These are phyloP conservation scores for Pythium oligandrum DNA, from an alignment of 352 stramenopile species.

Conservation along the genomic window DNA sequence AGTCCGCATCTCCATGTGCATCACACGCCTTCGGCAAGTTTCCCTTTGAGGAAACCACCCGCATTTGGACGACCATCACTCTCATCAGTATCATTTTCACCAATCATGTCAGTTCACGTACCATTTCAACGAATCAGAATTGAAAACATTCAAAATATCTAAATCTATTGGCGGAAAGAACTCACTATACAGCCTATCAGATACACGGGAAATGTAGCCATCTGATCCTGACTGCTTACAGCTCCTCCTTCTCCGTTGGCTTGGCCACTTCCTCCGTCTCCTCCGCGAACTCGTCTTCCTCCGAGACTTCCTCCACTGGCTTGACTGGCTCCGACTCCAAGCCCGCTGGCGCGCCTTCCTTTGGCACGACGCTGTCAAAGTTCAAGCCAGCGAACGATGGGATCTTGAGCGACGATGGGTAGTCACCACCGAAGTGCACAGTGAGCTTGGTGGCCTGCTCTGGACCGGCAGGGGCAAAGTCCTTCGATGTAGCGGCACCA, in stretches of 20 bases:
- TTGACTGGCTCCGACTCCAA: conserved; percentile 11
- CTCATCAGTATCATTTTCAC: too few relatives aligned
- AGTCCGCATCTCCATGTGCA: too few relatives aligned
- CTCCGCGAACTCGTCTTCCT: conserved; percentile 59
- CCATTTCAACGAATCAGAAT: too few relatives aligned
- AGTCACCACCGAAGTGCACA: conserved; percentile 63
- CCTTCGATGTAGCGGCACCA: conserved; percentile 41
- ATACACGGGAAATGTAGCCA: neutral
- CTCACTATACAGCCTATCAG: neutral
- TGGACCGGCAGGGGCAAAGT: conserved; percentile 46
- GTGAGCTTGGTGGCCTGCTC: conserved; percentile 63
- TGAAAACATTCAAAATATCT: conserved; percentile 5
- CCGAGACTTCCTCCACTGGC: conserved; percentile 23
- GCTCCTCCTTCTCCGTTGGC: conserved; percentile 18
- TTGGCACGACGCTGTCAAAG: conserved; percentile 54
- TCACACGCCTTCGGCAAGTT: too few relatives aligned
- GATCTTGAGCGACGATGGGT: conserved; percentile 71
- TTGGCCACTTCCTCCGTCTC: conserved; percentile 14
- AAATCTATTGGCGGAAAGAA: neutral
- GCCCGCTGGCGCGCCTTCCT: conserved; percentile 16
- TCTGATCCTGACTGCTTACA: conserved; percentile 9
- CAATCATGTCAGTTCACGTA: too few relatives aligned
- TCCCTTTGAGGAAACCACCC: too few relatives aligned
- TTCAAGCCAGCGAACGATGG: conserved; percentile 55
- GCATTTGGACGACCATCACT: too few relatives aligned